phyloP scores from a whole-genome alignment of 345 rosid genomes.

The Eutrema yunnanense region DNA sequence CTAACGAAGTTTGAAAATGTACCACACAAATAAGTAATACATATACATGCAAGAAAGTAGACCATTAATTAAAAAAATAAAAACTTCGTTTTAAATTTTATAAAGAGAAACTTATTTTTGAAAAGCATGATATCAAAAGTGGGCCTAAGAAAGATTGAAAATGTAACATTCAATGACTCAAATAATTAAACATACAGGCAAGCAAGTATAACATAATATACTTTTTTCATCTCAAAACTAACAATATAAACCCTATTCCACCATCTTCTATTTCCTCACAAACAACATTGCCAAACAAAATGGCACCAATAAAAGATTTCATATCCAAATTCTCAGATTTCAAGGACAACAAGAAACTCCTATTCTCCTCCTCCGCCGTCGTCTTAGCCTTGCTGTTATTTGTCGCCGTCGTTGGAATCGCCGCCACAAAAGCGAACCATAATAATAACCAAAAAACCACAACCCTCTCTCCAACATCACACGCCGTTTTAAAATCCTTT shows the following conservation, averaged over 20 bases:
- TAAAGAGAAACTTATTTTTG: too few relatives aligned
- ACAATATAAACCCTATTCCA: constrained; percentile 6
- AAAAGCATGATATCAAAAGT: too few relatives aligned
- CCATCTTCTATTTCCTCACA: constrained; percentile 3
- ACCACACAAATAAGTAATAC: background rate
- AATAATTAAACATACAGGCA: background rate
- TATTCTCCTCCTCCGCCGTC: constrained; percentile 19
- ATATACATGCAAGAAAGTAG: background rate
- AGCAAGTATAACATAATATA: background rate
- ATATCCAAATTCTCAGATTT: constrained; percentile 18
- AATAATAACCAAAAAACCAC: background rate
- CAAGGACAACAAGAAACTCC: constrained; percentile 26
- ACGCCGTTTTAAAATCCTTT: constrained; percentile 32
- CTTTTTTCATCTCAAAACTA: background rate
- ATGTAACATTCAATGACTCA: too few relatives aligned
- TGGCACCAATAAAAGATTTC: constrained; percentile 27
- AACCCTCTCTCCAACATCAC: constrained; percentile 21
- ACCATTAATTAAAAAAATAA: too few relatives aligned
- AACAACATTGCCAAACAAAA: background rate
- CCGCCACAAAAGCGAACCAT: too few relatives aligned
- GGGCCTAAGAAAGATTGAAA: too few relatives aligned
- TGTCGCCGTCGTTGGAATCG: background rate
- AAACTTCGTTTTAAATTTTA: too few relatives aligned
- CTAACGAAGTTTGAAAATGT: background rate
- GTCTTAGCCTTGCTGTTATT: constrained; percentile 3